phyloP scores from a whole-genome alignment of 257 asterid genomes.

The Linderniella brevidens region DNA sequence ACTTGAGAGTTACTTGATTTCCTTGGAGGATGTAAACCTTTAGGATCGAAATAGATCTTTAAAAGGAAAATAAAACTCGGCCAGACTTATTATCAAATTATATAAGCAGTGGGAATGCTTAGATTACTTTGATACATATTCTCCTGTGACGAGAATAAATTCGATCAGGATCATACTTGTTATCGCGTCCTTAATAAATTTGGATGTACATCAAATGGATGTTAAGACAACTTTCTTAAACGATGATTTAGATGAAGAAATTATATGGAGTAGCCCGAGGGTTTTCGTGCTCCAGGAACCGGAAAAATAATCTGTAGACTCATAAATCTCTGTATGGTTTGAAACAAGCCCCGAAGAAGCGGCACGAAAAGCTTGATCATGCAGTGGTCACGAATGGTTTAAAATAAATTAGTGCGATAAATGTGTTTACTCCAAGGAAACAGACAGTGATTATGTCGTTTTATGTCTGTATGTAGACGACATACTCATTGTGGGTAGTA shows the following conservation, averaged over 20 bases:
- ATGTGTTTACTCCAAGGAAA: background rate
- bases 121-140: background rate
- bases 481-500: background rate
- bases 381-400: background rate
- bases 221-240: background rate
- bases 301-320: background rate
- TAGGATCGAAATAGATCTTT: background rate
- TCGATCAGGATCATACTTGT: background rate
- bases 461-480: background rate
- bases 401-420: background rate
- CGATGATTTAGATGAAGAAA: background rate
- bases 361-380: conserved; percentile 1
- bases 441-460: background rate
- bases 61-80: background rate
- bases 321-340: background rate
- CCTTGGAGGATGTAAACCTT: background rate
- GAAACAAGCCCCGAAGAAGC: background rate
- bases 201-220: conserved; percentile 3
- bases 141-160: conserved; percentile 4
- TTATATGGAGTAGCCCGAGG: background rate
- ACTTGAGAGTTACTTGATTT: background rate
- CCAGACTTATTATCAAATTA: conserved; percentile 2
- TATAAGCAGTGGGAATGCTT: conserved; percentile 1
- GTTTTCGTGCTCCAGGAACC: background rate
- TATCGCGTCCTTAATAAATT: background rate